Evolutionary conservation across 192 early-diverging fungal species (phyloP), one percentile per base, ranked within the genome.

Genomic region (Glomus cerebriforme): DNA sequence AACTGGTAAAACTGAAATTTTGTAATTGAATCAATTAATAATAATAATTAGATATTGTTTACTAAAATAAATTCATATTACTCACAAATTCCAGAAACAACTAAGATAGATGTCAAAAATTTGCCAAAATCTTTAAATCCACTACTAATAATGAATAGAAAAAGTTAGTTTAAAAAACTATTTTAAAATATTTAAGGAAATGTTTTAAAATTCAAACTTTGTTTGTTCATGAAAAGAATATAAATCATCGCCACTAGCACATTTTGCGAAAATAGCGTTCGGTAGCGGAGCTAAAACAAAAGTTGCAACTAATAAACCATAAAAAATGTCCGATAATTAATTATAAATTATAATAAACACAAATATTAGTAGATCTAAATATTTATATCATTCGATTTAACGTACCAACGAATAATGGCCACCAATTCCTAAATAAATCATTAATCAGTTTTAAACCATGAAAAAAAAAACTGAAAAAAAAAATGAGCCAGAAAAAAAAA

Each of bases 351-450:
- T 54, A 54, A 54, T 17, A 17, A 54, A 54, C 49, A 54, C 49
- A 17, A 54, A 54, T 54, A 22, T 54, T 17, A 3, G 39, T 12
- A 54, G 49, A 54, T 54, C 49, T 54, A 54, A 54, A 22, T 54
- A 19, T 54, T 43, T 43, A 43, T 10, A 43, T 43, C 39, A 43
- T 39, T n/a, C 39, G 1, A 22, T 54, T 22, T 54, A 54, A 19
- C 49, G 22, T 64, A 64, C 62, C 62, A 64, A 64, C 62, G 22
- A 64, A 64, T 27, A 64, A 64, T 64, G 62, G 62, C 24, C 62
- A 31, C 62, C 62, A 26, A 64, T 31, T 64, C 29, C 24, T 29
- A 26, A 27, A 29, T 15, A 64, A 29, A 64, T n/a, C 12, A 22
- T 22, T 54, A 54, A 54, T 22, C 15, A 54, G 19, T 54, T 22